Evolutionary conservation across 129 eudicot genomes (phyloP), one percentile per base, ranked within the genome.

Genomic region (Oenanthe sinensis): DNA sequence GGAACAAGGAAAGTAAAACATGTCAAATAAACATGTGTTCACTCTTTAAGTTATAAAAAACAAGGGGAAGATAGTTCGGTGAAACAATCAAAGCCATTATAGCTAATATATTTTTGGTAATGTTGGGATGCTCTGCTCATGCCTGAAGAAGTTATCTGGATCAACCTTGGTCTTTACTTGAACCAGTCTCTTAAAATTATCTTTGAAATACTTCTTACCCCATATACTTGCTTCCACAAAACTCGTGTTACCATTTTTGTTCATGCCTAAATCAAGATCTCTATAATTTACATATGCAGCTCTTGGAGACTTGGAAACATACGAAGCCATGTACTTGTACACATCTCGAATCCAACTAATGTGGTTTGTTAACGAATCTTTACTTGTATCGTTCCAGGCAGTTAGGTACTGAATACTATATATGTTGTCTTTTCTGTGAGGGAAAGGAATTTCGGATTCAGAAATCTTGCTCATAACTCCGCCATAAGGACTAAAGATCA

Each of bases 211-310:
- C 45, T 70, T 79, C 28, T 10, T 16, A 48, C 77, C 82, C 82
- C 69, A 69, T 3, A 14, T 68, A 69, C 81, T 79, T 20, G 81
- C 76, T 12, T 68, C 63, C 9, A 68, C 39, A 48, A 79, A 69
- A 47, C 75, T 67, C 26, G 49, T 39, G 28, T 71, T 63, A 0
- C 76, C 49, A 48, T 79, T 46, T 44, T 69, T 69, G 68, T 79
- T 79, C 76, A 79, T 79, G 8, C 81, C 81, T 75, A 79, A 36
- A 69, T 79, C 81, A 79, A 79, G 76, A 40, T 79, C 81, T 74
- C 68, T 67, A 22, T 79, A 79, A 79, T 79, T 79, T 14, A 79
- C 81, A 48, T 79, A 68, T 26, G 81, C 81, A 6, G 16, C 46
- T 48, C 81, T 69, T 0, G 76, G 81, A 48, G 69, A 79, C 68